Percentiles rank a stretch among this genome's conserved stretches.
Evolutionary conservation across 2,329 filamentous ascomycete species (phyloP).

Genomic region (Trichoderma brevicompactum): DNA sequence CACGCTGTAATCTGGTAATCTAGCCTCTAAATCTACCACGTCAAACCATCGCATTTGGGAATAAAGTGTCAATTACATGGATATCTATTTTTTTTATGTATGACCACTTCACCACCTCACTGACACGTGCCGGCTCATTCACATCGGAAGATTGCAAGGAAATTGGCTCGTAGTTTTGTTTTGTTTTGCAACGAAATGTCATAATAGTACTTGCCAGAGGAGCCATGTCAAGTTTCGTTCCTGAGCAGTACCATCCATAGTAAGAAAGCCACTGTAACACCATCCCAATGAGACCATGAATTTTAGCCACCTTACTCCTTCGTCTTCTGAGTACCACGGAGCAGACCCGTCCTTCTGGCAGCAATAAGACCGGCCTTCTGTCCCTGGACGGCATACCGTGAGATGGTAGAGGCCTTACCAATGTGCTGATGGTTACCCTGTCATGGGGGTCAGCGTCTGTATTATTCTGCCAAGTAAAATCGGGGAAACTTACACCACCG

Average conservation of each 20-base stretch:
- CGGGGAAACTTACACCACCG: constrained; percentile 71
- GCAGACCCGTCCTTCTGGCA: constrained; percentile 98
- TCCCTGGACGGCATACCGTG: constrained; percentile 94
- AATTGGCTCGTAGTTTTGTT: constrained; percentile 37
- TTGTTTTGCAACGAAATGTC: constrained; percentile 51
- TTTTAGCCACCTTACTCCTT: constrained; percentile 77
- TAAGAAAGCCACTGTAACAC: constrained; percentile 67
- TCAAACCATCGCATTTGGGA: not conserved
- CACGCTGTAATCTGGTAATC: too few relatives aligned
- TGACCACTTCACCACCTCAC: constrained; percentile 11
- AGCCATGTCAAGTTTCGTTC: constrained; percentile 53
- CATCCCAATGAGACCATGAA: constrained; percentile 65
- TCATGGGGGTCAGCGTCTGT: constrained; percentile 49
- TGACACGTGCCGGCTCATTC: constrained; percentile 23
- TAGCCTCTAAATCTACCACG: not conserved
- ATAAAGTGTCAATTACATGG: constrained; percentile 7
- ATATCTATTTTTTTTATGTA: constrained; percentile 24
- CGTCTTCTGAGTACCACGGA: constrained; percentile 99
- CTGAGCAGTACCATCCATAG: constrained; percentile 57
- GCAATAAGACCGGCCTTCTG: constrained; percentile 99
- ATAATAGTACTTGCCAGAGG: constrained; percentile 54
- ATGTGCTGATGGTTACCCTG: constrained; percentile 99
- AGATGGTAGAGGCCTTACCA: constrained; percentile 99
- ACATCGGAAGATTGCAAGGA: constrained; percentile 21
- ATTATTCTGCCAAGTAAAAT: constrained; percentile 10